Conservation (phyloP, 2,329 filamentous ascomycete genomes). For the Fusarium sp. region DNA sequence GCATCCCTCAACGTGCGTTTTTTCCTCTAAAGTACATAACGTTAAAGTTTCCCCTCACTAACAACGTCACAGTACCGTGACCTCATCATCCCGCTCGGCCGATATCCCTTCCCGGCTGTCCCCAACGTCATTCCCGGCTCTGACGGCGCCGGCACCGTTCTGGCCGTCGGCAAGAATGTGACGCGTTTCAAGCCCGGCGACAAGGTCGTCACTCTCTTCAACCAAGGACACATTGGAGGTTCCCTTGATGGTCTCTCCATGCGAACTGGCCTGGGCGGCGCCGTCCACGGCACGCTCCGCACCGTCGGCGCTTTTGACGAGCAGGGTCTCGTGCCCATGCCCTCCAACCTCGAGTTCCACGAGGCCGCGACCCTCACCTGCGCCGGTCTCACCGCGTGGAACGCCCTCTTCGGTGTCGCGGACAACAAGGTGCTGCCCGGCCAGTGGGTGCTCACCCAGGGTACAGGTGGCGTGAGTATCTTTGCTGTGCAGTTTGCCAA, state of each 20-base stretch:
- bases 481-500: slow-evolving; percentile 72
- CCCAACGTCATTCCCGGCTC: slow-evolving; percentile 62
- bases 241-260: slow-evolving; percentile 50
- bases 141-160: slow-evolving; percentile 66
- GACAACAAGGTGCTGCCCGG: slow-evolving; percentile 63
- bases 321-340: slow-evolving; percentile 73
- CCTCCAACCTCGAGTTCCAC: slow-evolving; percentile 63
- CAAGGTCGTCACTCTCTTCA: slow-evolving; percentile 71
- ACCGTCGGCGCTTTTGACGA: slow-evolving; percentile 77
- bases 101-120: slow-evolving; percentile 58
- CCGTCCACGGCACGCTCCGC: slow-evolving; percentile 75
- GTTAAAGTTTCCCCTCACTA: background rate
- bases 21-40: no score
- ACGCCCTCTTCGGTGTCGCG: slow-evolving; percentile 70
- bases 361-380: slow-evolving; percentile 71
- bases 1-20: slow-evolving; percentile 62
- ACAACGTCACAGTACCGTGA: slow-evolving; percentile 59
- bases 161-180: slow-evolving; percentile 63
- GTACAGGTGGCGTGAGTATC: slow-evolving; percentile 77
- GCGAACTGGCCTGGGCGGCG: slow-evolving; percentile 74
- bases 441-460: slow-evolving; percentile 73
- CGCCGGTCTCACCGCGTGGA: slow-evolving; percentile 74
- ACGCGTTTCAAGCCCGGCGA: slow-evolving; percentile 64
- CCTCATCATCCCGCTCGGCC: slow-evolving; percentile 61
- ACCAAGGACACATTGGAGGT: slow-evolving; percentile 64